Conservation (phyloP, 495 filamentous ascomycete genomes). For the Mycothermus thermophilus region DNA sequence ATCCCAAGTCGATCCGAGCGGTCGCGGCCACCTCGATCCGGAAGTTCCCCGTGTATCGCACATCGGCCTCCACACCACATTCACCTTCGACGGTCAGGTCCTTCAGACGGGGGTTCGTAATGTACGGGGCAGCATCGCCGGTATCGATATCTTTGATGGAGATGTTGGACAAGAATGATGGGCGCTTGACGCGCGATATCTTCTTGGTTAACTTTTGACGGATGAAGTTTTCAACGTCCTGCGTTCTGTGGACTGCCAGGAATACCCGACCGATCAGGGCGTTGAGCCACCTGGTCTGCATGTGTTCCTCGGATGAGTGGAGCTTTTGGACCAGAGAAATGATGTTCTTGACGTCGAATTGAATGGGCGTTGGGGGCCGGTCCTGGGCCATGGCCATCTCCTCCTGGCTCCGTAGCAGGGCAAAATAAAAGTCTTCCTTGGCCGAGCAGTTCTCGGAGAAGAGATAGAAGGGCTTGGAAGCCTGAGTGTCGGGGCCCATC, state of each 20-base stretch:
- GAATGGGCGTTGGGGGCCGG: constrained; percentile 53
- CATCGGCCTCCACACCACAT: constrained; percentile 67
- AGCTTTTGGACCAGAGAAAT: constrained; percentile 75
- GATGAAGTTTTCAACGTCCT: constrained; percentile 63
- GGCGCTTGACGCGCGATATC: constrained; percentile 84
- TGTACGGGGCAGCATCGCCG: constrained; percentile 72
- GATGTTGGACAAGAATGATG: constrained; percentile 73
- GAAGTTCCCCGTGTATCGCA: constrained; percentile 81
- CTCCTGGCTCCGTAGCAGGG: constrained; percentile 73
- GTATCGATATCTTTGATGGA: constrained; percentile 69
- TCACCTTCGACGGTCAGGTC: constrained; percentile 88
- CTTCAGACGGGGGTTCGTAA: constrained; percentile 78
- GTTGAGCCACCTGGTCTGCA: constrained; percentile 92
- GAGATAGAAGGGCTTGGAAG: constrained; percentile 72
- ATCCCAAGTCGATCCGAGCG: constrained; percentile 77
- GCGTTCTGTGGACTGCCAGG: constrained; percentile 72
- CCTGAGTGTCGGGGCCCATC: constrained; percentile 32
- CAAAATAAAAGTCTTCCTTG: constrained; percentile 97
- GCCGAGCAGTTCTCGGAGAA: constrained; percentile 90
- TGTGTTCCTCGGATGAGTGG: constrained; percentile 81
- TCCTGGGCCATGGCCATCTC: constrained; percentile 42
- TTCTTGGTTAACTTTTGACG: constrained; percentile 87
- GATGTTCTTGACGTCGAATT: constrained; percentile 74
- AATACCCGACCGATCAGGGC: constrained; percentile 79
- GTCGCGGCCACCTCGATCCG: constrained; percentile 77